A percentile compares a stretch with the other conserved stretches of the same genome.
These are phyloP conservation scores for Saitozyma podzolica DNA, from an alignment of 768 basidiomycete genomes.

Conservation along the genomic window DNA sequence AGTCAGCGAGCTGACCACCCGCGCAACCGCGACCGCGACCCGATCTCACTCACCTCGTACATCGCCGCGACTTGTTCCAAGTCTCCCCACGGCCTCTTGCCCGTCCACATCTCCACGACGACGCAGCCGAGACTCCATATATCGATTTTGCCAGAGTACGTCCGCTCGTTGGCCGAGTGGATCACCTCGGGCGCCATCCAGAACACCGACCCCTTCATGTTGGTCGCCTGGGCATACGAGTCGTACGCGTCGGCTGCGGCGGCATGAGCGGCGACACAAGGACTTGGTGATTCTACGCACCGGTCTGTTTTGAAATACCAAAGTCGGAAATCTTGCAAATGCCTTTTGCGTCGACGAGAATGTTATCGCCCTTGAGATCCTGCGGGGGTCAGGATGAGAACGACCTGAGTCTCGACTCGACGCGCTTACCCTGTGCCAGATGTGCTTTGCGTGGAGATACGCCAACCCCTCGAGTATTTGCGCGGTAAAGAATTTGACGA, in stretches of 20 bases:
- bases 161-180: constrained; percentile 68
- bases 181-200: constrained; percentile 99
- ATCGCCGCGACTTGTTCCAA: constrained; percentile 91
- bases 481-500: constrained; percentile 85
- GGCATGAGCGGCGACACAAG: constrained; percentile 31
- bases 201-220: constrained; percentile 96
- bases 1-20: not conserved
- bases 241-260: constrained; percentile 72
- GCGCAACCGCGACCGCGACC: not conserved
- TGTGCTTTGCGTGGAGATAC: constrained; percentile 87
- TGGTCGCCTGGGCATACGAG: constrained; percentile 70
- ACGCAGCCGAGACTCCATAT: constrained; percentile 96
- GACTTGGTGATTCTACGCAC: constrained; percentile 33
- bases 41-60: constrained; percentile 69
- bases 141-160: constrained; percentile 95
- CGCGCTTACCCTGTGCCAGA: constrained; percentile 77
- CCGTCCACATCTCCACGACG: constrained; percentile 98
- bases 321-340: constrained; percentile 92
- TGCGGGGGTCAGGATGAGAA: constrained; percentile 45
- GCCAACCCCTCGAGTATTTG: constrained; percentile 90
- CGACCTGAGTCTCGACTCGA: not conserved
- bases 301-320: constrained; percentile 92
- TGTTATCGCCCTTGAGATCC: constrained; percentile 98
- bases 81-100: constrained; percentile 83
- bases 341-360: constrained; percentile 87